Base-by-base conservation (phyloP, 345 rosid species). In the Litchi chinensis region DNA sequence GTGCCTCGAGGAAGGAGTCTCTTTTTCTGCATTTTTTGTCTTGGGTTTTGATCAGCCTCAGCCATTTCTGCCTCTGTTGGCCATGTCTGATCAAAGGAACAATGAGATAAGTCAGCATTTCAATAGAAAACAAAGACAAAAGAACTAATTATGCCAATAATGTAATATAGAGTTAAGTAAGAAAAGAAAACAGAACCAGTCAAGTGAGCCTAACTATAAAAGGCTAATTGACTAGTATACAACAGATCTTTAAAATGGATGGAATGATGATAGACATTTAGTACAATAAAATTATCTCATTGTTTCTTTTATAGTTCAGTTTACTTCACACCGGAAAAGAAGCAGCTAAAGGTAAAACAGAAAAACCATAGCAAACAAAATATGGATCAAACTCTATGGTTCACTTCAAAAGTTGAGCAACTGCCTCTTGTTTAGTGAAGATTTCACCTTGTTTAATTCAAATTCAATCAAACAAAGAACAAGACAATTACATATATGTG, bases 51-150 rank as follows among this genome's bases (percentile, higher is more conserved):
- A 65, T 89, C 93, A 65, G 97, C 98, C 84, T 93, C 96, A 19
- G 89, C 95, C 93, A 93, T 91, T 83, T 95, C 99, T 77, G 86
- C 96, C 82, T 93, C 94, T 18, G 98, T 93, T 79, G 99, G 99
- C 98, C 98, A 95, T 48, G 97, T 95, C 99, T 95, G 84, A 77
- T 73, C 79, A 83, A 57, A 75, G 78, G 65, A 73, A 84, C 71
- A 44, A 82, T 41, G 40, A 37, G 11, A n/a, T 68, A 52, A 69
- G 26, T 59, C 43, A 59, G 32, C 10, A 63, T 16, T 10, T 40
- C 65, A 56, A 39, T 32, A n/a, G 16, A 62, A 70, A 65, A 65
- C 28, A 50, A 13, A 64, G 75, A 46, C 21, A 21, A 75, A 57
- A 50, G 64, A 73, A 44, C 56, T 50, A 48, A 37, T 64, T 57